Percentiles rank a stretch among this genome's conserved stretches.
Evolutionary conservation across 2,329 filamentous ascomycete species (phyloP).

Genomic region (Neonectria punicea): DNA sequence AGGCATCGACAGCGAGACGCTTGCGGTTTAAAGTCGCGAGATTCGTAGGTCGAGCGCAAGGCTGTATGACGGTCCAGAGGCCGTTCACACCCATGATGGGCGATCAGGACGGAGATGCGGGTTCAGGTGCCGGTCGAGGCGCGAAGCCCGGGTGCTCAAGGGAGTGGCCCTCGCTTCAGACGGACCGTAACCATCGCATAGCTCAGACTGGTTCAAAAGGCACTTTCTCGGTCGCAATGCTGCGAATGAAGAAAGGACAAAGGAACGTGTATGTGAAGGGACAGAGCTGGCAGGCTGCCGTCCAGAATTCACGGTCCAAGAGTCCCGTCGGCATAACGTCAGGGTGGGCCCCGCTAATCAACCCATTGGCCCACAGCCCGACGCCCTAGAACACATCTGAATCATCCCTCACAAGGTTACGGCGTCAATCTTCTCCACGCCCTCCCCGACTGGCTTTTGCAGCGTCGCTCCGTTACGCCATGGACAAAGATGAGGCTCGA

Average conservation of each 20-base stretch:
- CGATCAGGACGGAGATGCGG: constrained; percentile 19
- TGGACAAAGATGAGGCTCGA: constrained; percentile 64
- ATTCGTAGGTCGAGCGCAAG: constrained; percentile 94
- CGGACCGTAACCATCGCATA: constrained; percentile 7
- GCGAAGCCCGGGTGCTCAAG: constrained; percentile 19
- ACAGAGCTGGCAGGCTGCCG: constrained; percentile 9
- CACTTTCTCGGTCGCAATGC: not conserved
- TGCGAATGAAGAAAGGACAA: not conserved
- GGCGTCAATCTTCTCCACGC: constrained; percentile 14
- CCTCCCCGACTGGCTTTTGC: constrained; percentile 4
- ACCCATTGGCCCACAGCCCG: constrained; percentile 26
- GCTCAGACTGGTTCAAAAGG: not conserved
- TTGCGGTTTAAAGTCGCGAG: constrained; percentile 96
- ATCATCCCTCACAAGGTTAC: constrained; percentile 17
- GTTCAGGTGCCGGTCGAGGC: constrained; percentile 15
- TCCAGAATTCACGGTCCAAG: constrained; percentile 20
- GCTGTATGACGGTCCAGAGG: constrained; percentile 95
- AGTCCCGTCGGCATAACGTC: constrained; percentile 34
- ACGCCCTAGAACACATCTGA: constrained; percentile 9
- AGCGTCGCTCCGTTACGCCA: constrained; percentile 35
- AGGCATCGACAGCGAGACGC: constrained; percentile 95
- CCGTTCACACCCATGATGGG: constrained; percentile 91
- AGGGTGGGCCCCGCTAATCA: constrained; percentile 34
- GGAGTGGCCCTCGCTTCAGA: constrained; percentile 33
- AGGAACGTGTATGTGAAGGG: not conserved